Percentiles rank a stretch among this genome's conserved stretches.
These are phyloP conservation scores for Fraxinus baroniana DNA, from an alignment of 305 asterid genomes.

Conservation along the genomic window DNA sequence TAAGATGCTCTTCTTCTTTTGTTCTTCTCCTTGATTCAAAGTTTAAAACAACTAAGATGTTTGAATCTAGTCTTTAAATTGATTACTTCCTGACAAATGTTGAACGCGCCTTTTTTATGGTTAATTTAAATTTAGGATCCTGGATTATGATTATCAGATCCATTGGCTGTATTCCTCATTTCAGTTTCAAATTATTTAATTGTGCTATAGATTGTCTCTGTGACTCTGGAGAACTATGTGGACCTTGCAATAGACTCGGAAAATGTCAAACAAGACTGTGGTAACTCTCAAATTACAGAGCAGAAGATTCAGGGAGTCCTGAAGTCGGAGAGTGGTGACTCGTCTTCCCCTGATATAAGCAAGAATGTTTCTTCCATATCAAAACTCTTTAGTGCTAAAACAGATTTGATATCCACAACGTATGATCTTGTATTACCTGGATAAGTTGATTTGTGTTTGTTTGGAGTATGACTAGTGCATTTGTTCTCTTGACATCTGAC, in stretches of 20 bases:
- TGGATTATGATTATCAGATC: background rate
- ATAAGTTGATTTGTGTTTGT: background rate
- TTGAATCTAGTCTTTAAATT: background rate
- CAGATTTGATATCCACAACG: constrained; percentile 33
- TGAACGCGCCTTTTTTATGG: background rate
- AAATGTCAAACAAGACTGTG: constrained; percentile 20
- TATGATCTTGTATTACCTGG: constrained; percentile 20
- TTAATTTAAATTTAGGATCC: background rate
- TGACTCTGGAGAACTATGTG: constrained; percentile 48
- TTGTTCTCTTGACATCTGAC: constrained; percentile 9
- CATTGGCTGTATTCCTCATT: background rate
- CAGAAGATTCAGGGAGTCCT: constrained; percentile 36
- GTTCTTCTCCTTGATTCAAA: background rate
- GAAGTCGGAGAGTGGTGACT: constrained; percentile 28
- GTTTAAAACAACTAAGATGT: background rate
- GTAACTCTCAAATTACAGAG: constrained; percentile 19
- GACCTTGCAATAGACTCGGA: constrained; percentile 29
- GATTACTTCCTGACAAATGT: background rate
- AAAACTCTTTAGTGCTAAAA: constrained; percentile 22
- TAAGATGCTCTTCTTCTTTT: constrained; percentile 23
- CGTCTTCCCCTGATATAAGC: constrained; percentile 37
- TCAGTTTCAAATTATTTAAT: constrained; percentile 7
- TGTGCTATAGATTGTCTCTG: constrained; percentile 41
- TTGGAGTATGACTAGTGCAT: background rate
- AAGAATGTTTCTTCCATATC: constrained; percentile 33